Evolutionary conservation across 2,329 filamentous ascomycete genomes (phyloP), one percentile per base, ranked within the genome.

Genomic region (Bipolaris cookei): DNA sequence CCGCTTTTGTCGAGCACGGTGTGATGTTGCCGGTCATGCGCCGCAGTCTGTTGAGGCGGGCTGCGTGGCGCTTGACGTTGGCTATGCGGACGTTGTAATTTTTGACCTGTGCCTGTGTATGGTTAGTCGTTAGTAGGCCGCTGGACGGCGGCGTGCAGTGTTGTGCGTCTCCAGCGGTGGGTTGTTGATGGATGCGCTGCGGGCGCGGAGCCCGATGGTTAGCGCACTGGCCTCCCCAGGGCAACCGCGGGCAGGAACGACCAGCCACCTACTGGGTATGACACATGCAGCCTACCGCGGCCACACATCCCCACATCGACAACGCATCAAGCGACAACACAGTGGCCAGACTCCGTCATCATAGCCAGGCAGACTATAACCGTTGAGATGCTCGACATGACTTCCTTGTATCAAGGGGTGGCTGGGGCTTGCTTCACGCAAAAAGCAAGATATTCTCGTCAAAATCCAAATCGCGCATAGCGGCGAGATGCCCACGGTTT

Each of bases 41-140:
- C 69, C 63, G 58, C 48, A 54, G 65, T 53, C 62, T 54, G 54
- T 51, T 46, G 45, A 53, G 54, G 60, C 63, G 62, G 28, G 57
- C 62, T 66, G 51, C 54, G 21, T 30, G 51, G 47, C 51, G 59
- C 51, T 51, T 59, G 51, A 41, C 49, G 37, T 58, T 56, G 48
- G 38, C 13, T 13, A 8, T 45, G 43, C 54, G 57, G 62, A 56
- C 46, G 54, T 48, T 39, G 30, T 44, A 53, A 50, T 62, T 35
- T 5, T 51, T 39, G 39, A 37, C 63, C 66, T 71, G 70, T 71
- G 51, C 64, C 72, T 75, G 68, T 66, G 60, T 41, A 25, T 23
- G 54, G 65, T 75, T 74, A 74, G 72, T 73, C 58, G 68, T 73
- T 65, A 69, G 65, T 69, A 65, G 42, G 47, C 63, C 63, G 60